Base-by-base conservation (phyloP, 1,284 basidiomycete species). In the Puccinia hordei region DNA sequence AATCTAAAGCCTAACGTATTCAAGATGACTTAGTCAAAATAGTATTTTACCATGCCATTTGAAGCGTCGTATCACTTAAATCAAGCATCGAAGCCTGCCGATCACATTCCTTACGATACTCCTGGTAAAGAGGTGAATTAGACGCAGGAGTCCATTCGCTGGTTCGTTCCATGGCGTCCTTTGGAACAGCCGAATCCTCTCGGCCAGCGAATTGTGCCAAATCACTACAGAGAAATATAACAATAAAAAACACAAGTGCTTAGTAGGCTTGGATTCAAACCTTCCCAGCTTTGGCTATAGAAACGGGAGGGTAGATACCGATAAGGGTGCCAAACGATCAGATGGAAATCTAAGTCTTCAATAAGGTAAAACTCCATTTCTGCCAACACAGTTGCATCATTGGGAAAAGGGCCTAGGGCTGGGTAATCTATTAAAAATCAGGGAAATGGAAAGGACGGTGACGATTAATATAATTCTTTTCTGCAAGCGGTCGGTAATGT, bases 311-410 rank as follows among this genome's bases (percentile, higher is more conserved):
- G 92, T 46, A 98, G 89, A 0, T 41, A 79, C 63, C 93, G 90
- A 86, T 98, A 99, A 0, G 96, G 95, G 85, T 98, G 96, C 85
- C 94, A 98, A 9, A 98, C 89, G 72, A 92, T 90, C 57, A 99
- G 88, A 86, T 98, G 94, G 84, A 96, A 98, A 86, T 97, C 94
- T 57, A 99, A 89, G 85, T 99, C 96, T 84, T 94, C 94, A 27
- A 99, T 90, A 17, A 99, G 90, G 86, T 98, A 98, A 87, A 98
- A 98, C 86, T 98, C 96, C 95, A 98, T 98, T 86, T 98, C 95
- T 5, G 95, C 96, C 6, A 99, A 87, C 84, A 93, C 94, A n/a
- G 91, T 90, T 83, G 94, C 91, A 84, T 98, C 94, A 0, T 91
- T 89, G 0, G 93, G 90, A 83, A 96, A 94, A 46, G 89, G 87